Evolutionary conservation across 2,329 filamentous ascomycete species (phyloP).

Genomic region (Pseudofabraea citricarpa): DNA sequence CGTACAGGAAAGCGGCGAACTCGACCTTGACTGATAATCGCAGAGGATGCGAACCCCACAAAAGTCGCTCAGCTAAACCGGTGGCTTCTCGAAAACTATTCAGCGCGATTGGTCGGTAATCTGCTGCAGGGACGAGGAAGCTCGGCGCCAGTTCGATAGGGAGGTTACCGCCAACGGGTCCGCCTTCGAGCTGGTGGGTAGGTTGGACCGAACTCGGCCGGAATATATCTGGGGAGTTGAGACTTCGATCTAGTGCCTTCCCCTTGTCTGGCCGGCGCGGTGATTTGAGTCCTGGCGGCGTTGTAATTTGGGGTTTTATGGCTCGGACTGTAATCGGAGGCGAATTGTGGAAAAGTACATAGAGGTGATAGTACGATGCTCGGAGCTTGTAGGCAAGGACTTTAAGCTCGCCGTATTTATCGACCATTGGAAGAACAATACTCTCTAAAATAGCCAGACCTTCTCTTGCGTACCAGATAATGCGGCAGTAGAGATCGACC

Average conservation of each 20-base stretch:
- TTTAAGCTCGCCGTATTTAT: constrained; percentile 74
- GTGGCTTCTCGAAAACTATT: constrained; percentile 77
- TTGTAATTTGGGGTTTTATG: constrained; percentile 30
- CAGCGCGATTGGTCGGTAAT: constrained; percentile 81
- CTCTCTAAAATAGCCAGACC: constrained; percentile 82
- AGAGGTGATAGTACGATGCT: constrained; percentile 94
- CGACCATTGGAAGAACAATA: constrained; percentile 82
- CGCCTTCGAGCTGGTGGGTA: constrained; percentile 27
- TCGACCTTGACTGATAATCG: constrained; percentile 88
- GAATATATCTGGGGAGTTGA: constrained; percentile 11
- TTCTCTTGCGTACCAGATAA: constrained; percentile 92
- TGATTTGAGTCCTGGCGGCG: constrained; percentile 28
- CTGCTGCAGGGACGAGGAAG: constrained; percentile 71
- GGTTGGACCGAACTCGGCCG: constrained; percentile 27
- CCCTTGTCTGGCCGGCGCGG: constrained; percentile 25
- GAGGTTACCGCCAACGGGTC: constrained; percentile 38
- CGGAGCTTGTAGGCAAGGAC: constrained; percentile 88
- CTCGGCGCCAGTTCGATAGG: constrained; percentile 50
- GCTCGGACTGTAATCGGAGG: constrained; percentile 53
- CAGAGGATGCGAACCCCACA: constrained; percentile 86
- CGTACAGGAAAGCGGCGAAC: constrained; percentile 88
- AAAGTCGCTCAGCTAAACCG: constrained; percentile 64
- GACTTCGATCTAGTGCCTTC: constrained; percentile 21
- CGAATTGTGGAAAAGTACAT: constrained; percentile 91
- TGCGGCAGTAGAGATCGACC: constrained; percentile 80